phyloP scores from a whole-genome alignment of 108 stramenopile species.

The Conticribra guillardii region DNA sequence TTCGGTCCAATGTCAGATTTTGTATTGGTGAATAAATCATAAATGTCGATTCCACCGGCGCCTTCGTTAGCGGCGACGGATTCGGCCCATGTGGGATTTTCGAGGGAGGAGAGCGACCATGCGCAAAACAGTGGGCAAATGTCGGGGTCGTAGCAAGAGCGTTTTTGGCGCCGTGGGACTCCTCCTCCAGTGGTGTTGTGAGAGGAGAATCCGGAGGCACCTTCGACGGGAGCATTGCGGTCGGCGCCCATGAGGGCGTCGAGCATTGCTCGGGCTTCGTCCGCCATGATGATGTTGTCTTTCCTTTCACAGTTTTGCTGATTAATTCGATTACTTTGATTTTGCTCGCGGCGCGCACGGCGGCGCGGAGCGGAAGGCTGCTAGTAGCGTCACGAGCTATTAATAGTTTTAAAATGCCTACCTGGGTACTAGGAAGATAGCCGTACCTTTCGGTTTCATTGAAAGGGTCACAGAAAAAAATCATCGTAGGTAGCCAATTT shows the following conservation, averaged over 20 bases:
- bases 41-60: constrained; percentile 75
- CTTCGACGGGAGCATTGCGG: constrained; percentile 72
- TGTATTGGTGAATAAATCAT: constrained; percentile 89
- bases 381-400: too few species aligned
- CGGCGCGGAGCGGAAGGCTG: too few species aligned
- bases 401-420: too few species aligned
- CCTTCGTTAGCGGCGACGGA: constrained; percentile 47
- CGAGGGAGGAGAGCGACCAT: constrained; percentile 55
- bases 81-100: constrained; percentile 46
- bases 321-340: background rate
- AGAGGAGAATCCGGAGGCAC: constrained; percentile 31
- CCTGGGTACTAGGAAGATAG: too few species aligned
- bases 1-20: constrained; percentile 83
- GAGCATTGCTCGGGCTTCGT: constrained; percentile 78
- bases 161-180: constrained; percentile 38
- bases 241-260: constrained; percentile 90
- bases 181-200: constrained; percentile 26
- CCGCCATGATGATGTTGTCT: constrained; percentile 55
- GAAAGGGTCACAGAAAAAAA: too few species aligned
- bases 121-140: constrained; percentile 88
- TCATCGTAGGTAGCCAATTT: too few species aligned
- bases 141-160: constrained; percentile 84
- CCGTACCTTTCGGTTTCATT: too few species aligned
- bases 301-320: background rate
- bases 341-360: background rate